Base-by-base conservation (phyloP, 148 eudicot species). In the Euryodendron excelsum region DNA sequence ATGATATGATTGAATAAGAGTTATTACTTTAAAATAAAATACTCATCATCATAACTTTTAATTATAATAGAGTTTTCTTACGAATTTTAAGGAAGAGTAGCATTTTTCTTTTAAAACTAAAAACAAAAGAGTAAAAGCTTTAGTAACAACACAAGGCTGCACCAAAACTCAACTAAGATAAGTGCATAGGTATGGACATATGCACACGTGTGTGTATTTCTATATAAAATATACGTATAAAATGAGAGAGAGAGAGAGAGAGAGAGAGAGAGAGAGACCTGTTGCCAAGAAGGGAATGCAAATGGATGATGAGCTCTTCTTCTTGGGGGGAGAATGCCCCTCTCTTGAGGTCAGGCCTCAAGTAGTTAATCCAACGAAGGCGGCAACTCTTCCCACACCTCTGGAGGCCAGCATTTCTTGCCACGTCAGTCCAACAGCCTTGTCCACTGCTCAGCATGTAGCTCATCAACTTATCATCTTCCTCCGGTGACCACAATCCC, bases 351-450 rank as follows among this genome's bases (percentile, higher is more conserved):
- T 90, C 92, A 44, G 92, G 92, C 55, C 92, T 56, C 45, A 90
- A 73, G 78, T 90, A 90, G 55, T 90, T 90, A 73, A 90, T 90
- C 92, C 92, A 90, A 0, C 92, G 86, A 31, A 90, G 86, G 5
- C 90, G 83, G 56, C 92, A 90, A 25, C 92, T 90, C 79, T 90
- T 90, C 17, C 92, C 92, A 53, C 92, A 90, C 52, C 92, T 81
- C 75, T 76, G 84, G 41, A 90, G 72, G 18, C 90, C 92, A 52
- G 92, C 90, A 86, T 90, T 90, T 64, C 92, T 81, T 0, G 92
- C 92, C 14, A 90, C 92, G 58, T 90, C 92, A 76, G 85, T 88
- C 92, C 92, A 90, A 77, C 92, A 84, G 18, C 92, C 90, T 17
- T 88, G 89, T 0, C 86, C 90, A 84, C 84, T 85, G 13, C 81